Evolutionary conservation across 805 yeast species (phyloP), one percentile per base, ranked within the genome.

Genomic region (Starmerella kuoi): DNA sequence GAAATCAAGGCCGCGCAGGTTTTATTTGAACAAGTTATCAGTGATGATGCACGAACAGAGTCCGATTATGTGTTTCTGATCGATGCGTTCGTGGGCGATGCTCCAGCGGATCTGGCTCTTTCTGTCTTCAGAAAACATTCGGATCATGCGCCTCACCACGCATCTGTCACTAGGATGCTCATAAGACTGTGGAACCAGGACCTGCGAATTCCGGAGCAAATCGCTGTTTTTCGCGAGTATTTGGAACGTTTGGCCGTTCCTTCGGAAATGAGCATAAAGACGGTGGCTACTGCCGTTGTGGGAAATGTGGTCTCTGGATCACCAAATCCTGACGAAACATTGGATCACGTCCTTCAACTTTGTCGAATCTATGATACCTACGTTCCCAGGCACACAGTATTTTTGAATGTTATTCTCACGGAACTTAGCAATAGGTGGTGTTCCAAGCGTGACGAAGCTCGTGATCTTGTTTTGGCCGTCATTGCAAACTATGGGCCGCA

Each of bases 1-100:
- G 34, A 56, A 12, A 25, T 26, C 2, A 45, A 40, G 9, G 40
- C 35, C 20, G 54, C 55, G 8, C 15, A 32, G 23, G 41, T 20
- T 2, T 27, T 48, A 5, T 32, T 39, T 21, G 31, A 24, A 12
- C 25, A 30, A 3, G 26, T 37, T 31, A 26, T 40, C n/a, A 19
- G 4, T 7, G 37, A 27, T 2, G 26, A 36, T 9, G 30, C 32
- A 3, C 44, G 28, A 4, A 17, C 40, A 7, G 19, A 40, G 22
- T 38, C 31, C 2, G 30, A 34, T 17, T 12, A 20, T 12, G 22
- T 20, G 23, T 48, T 38, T 22, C 22, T 52, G 9, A 26, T 39
- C 3, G 50, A 51, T 17, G 54, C 46, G 3, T 51, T 54, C 30
- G 33, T 54, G n/a, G 58, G 56, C 24, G 55, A 54, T 15, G 55